Base-by-base conservation (phyloP, 495 filamentous ascomycete genomes). In the Copromyces sp. region DNA sequence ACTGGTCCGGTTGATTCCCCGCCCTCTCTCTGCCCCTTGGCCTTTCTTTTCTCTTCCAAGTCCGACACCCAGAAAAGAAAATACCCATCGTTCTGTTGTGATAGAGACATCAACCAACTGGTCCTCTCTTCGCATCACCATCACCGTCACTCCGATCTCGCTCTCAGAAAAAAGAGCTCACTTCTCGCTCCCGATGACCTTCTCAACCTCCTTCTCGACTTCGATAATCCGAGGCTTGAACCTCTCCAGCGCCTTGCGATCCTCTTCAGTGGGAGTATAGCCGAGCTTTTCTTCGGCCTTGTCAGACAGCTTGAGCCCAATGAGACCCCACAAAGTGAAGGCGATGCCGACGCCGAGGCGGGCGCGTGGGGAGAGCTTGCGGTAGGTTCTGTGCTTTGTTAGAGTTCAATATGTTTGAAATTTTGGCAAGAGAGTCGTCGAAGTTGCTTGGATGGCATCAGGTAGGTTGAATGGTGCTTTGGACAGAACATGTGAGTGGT, bases 221-320 rank as follows among this genome's bases (percentile, higher is more conserved):
- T 75, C 70, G 39, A 78, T 78, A 74, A 86, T 81, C 70, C 77
- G 77, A n/a, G 84, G 84, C 44, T 78, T 73, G 12, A 78, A 45
- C 74, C 76, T 79, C 24, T 79, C 78, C 70, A 86, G 76, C 35
- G 73, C 81, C 17, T 75, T 82, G 74, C 78, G 79, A 75, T 86
- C 84, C 35, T 80, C 77, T 70, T 85, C 83, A 20, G 82, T 85
- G 14, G 84, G 82, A 68, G 75, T 82, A 70, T 80, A 79, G 68
- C 83, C 83, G 38, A 82, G 80, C 68, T 76, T 80, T 59, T 83
- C 80, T 72, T 84, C 84, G 41, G 79, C 76, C 71, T 77, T 79
- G 75, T 84, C 83, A 39, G 77, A 75, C 11, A 84, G 59, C 20
- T 81, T 77, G 42, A 84, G 79, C 14, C 84, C 84, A 44, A 82